Percentiles rank a stretch among this genome's conserved stretches.
Evolutionary conservation across 305 asterid genomes (phyloP).

Genomic region (Fraxinus baroniana): DNA sequence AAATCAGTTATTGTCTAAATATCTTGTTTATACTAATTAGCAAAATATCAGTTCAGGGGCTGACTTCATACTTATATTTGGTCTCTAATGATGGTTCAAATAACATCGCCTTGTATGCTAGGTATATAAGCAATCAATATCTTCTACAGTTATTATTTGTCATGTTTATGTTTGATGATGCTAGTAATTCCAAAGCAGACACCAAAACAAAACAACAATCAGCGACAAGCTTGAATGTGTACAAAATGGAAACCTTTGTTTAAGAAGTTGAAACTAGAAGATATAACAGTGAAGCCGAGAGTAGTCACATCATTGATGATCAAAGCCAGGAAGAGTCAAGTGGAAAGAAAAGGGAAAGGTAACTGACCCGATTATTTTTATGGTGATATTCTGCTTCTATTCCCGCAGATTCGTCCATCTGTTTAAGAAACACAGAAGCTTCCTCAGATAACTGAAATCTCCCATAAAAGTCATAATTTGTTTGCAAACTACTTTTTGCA

Average conservation of each 20-base stretch:
- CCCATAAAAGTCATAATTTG: neutral
- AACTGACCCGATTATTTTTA: slow-evolving; percentile 78
- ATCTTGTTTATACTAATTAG: neutral
- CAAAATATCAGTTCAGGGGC: neutral
- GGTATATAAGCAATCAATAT: neutral
- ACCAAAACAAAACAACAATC: neutral
- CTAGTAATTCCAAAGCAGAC: neutral
- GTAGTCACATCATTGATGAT: neutral
- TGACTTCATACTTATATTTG: neutral
- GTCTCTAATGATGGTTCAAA: neutral
- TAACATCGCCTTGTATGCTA: neutral
- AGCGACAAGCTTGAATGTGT: neutral
- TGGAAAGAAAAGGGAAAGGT: slow-evolving; percentile 18
- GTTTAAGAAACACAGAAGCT: slow-evolving; percentile 28
- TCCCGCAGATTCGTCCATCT: slow-evolving; percentile 99
- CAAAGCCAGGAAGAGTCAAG: slow-evolving; percentile 19
- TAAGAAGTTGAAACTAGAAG: slow-evolving; percentile 4
- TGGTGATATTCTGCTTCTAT: slow-evolving; percentile 98
- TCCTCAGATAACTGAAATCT: slow-evolving; percentile 19
- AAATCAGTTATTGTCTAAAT: neutral
- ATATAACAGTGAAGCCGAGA: slow-evolving; percentile 13
- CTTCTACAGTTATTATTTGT: neutral
- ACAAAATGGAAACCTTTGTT: neutral
- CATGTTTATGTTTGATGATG: neutral
- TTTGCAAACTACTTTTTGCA: slow-evolving; percentile 3